These are phyloP conservation scores for Sophora flavescens DNA, from an alignment of 306 rosid genomes.

Conservation along the genomic window DNA sequence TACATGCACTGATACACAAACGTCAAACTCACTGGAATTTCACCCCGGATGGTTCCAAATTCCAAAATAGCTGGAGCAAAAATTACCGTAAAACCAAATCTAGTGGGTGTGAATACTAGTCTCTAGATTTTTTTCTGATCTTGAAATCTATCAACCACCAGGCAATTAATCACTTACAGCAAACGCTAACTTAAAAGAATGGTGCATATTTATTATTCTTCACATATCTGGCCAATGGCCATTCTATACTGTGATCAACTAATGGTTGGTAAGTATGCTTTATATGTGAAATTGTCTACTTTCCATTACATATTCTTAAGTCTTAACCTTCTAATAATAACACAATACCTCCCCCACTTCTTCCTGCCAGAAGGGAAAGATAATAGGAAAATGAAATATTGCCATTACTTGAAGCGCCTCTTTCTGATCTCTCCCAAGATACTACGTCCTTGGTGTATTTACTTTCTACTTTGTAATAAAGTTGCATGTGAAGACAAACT, in stretches of 20 bases:
- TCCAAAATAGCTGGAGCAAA: not conserved
- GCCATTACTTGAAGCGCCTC: constrained; percentile 2
- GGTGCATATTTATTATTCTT: constrained; percentile 46
- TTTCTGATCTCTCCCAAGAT: constrained; percentile 9
- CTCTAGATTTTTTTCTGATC: constrained; percentile 25
- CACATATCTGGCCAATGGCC: constrained; percentile 19
- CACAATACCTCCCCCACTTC: constrained; percentile 31
- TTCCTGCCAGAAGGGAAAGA: not conserved
- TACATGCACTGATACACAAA: constrained; percentile 23
- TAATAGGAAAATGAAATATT: constrained; percentile 11
- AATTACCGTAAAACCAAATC: constrained; percentile 31
- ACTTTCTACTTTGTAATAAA: constrained; percentile 18
- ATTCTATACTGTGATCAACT: constrained; percentile 35
- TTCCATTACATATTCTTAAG: constrained; percentile 33
- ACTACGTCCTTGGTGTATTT: constrained; percentile 24
- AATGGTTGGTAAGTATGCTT: constrained; percentile 36
- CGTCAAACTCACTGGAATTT: constrained; percentile 28
- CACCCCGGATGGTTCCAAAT: constrained; percentile 12
- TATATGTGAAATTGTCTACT: constrained; percentile 32
- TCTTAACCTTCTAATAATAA: constrained; percentile 26
- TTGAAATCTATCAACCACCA: constrained; percentile 37
- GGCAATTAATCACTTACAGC: constrained; percentile 22
- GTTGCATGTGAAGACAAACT: constrained; percentile 32
- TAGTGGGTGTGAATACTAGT: too few relatives aligned
- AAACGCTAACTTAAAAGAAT: constrained; percentile 44